Evolutionary conservation across 371 early-diverging fungal species (phyloP).

Genomic region (Actinomortierella ambigua): DNA sequence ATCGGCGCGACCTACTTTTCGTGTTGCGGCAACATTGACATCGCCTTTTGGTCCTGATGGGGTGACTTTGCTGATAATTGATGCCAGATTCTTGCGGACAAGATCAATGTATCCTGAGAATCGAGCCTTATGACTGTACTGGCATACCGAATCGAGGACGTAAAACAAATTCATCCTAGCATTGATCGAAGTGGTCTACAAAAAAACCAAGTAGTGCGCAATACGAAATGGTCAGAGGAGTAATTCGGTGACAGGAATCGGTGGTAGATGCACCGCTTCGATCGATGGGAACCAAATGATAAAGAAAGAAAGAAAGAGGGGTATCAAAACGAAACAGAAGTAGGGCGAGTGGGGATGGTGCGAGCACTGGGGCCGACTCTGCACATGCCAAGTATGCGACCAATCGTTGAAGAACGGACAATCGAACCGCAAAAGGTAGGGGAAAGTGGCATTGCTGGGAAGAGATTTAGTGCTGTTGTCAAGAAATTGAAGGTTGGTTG

Average conservation of each 20-base stretch:
- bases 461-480: no score
- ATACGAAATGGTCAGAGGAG: neutral
- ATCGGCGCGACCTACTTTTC: slow-evolving; percentile 54
- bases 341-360: no score
- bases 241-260: slow-evolving; percentile 5
- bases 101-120: slow-evolving; percentile 65
- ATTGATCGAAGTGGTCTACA: slow-evolving; percentile 59
- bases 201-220: slow-evolving; percentile 1
- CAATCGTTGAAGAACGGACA: no score
- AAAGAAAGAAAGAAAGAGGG: slow-evolving; percentile 4
- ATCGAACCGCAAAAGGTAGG: no score
- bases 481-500: no score
- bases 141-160: slow-evolving; percentile 73
- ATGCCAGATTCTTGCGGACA: slow-evolving; percentile 58
- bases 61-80: slow-evolving; percentile 62
- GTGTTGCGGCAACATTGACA: slow-evolving; percentile 70
- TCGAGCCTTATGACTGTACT: slow-evolving; percentile 57
- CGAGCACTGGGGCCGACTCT: no score
- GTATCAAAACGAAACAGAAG: no score
- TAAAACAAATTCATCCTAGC: slow-evolving; percentile 77
- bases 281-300: neutral
- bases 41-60: slow-evolving; percentile 70
- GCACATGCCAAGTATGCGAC: no score
- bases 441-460: no score
- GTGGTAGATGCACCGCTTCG: slow-evolving; percentile 4